phyloP scores from a whole-genome alignment of 2,329 filamentous ascomycete genomes.

The Corniculantispora saksenae region DNA sequence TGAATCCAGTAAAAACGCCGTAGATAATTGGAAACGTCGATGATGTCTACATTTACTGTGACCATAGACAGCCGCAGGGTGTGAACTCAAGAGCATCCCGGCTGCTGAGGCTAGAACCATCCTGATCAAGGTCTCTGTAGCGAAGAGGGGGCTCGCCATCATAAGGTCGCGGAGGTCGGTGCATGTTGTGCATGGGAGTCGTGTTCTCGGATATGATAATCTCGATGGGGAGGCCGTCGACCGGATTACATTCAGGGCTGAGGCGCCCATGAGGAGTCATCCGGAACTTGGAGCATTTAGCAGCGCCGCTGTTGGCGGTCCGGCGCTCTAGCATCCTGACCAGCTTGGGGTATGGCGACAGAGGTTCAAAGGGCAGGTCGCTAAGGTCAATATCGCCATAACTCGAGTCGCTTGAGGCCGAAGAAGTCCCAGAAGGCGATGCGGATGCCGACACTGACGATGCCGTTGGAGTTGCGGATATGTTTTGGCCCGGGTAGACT shows the following conservation, averaged over 20 bases:
- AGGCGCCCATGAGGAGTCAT: conserved; percentile 40
- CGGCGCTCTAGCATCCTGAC: conserved; percentile 59
- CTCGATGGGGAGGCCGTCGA: conserved; percentile 34
- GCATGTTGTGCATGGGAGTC: background rate
- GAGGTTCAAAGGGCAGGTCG: conserved; percentile 21
- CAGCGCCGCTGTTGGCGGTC: conserved; percentile 33
- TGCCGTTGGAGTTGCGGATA: conserved; percentile 32
- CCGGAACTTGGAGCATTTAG: conserved; percentile 51
- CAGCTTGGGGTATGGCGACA: conserved; percentile 49
- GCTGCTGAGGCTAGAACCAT: background rate
- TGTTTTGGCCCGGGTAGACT: conserved; percentile 57
- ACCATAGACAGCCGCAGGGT: conserved; percentile 57
- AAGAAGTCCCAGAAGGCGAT: conserved; percentile 12
- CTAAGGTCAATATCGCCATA: conserved; percentile 22
- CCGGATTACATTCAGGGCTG: conserved; percentile 26
- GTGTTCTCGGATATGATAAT: conserved; percentile 46
- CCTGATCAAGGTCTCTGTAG: background rate
- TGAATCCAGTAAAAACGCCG: background rate
- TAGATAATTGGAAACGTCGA: background rate
- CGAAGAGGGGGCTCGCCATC: background rate
- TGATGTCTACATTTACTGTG: conserved; percentile 21
- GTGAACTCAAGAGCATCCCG: conserved; percentile 41
- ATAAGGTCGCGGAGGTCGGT: background rate
- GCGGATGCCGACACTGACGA: conserved; percentile 22
- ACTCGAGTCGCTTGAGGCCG: background rate